phyloP scores from a whole-genome alignment of 148 eudicot genomes.

The Chenopodium formosanum region DNA sequence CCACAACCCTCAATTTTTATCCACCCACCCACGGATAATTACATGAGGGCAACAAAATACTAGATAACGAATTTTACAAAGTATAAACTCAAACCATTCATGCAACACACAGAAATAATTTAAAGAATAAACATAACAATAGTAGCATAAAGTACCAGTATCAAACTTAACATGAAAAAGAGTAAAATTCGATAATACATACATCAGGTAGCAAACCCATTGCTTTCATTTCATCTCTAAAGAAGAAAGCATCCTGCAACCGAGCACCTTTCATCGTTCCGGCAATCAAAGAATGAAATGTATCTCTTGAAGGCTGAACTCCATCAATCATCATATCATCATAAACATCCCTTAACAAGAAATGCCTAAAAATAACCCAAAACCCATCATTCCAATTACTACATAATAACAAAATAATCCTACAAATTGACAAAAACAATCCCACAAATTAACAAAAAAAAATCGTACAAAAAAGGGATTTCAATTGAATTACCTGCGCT shows the following conservation, averaged over 20 bases:
- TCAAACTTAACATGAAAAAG: neutral
- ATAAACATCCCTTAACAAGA: slow-evolving; percentile 84
- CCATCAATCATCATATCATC: slow-evolving; percentile 97
- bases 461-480: neutral
- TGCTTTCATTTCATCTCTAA: slow-evolving; percentile 75
- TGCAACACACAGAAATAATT: neutral
- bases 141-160: neutral
- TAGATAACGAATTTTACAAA: neutral
- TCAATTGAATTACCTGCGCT: slow-evolving; percentile 50
- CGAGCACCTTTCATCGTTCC: slow-evolving; percentile 82
- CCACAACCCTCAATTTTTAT: no score
- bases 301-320: slow-evolving; percentile 80
- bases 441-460: neutral
- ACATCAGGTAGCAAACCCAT: slow-evolving; percentile 98
- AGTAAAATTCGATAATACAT: slow-evolving; percentile 24
- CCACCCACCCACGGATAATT: no score
- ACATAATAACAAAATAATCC: neutral
- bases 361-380: slow-evolving; percentile 42
- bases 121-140: neutral
- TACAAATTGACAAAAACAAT: neutral
- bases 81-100: neutral
- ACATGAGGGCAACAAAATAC: neutral
- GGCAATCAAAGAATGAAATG: slow-evolving; percentile 66
- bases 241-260: slow-evolving; percentile 83
- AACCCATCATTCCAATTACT: neutral